Evolutionary conservation across 2,329 filamentous ascomycete species (phyloP), one percentile per base, ranked within the genome.

Genomic region (Arthroderma uncinatum): DNA sequence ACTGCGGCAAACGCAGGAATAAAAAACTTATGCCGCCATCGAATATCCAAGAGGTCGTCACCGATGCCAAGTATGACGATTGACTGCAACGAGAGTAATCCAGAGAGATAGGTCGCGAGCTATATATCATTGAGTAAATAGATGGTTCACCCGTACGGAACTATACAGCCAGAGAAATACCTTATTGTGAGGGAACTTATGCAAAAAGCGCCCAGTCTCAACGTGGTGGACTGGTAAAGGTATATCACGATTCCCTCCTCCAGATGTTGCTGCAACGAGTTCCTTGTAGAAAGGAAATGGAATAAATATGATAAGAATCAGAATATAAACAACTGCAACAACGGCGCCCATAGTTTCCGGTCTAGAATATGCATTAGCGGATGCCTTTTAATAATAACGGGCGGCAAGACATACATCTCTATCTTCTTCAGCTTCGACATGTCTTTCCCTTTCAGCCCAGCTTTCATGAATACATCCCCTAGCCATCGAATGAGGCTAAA

Each of bases 281-380:
- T 97, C 92, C 74, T 96, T 95, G 78, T 96, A 97, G 72, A 98
- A 97, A 1, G 91, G 88, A 72, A 96, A 95, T 0, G 93, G 93
- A 58, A 97, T 90, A 71, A 98, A 98, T 61, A 89, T 76, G 63
- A 97, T 94, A 63, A 97, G 80, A 53, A 84, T 81, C 62, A 98
- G 79, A 44, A 98, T 79, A 73, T 97, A 97, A 25, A 97, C 90
- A 63, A 93, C 82, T 7, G 92, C 93, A 68, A 89, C 94, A 25
- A 98, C 82, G 58, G 89, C 89, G 30, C 93, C 93, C 91, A 98
- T 96, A 63, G 88, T 92, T 73, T 98, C 93, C 21, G 93, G 93
- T 65, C 83, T 86, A 61, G 54, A 50, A 62, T 23, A 62, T 57
- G 25, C n/a, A 58, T 61, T 53, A 58, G 60, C 36, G 21, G n/a